Evolutionary conservation across 495 filamentous ascomycete genomes (phyloP), one percentile per base, ranked within the genome.

Genomic region (Glonium stellatum): DNA sequence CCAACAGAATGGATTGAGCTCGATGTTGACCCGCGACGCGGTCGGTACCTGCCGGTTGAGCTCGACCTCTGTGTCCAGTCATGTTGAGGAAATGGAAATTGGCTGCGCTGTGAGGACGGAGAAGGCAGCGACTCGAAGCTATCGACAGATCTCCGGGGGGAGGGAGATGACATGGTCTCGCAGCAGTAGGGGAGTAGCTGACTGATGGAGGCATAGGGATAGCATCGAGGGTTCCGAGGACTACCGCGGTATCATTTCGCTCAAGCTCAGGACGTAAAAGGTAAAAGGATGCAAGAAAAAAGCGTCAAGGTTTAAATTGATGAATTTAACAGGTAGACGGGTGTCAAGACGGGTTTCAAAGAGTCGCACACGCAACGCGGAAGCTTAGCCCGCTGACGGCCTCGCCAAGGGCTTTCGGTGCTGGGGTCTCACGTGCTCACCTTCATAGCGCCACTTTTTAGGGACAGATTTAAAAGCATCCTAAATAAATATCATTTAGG

Each of bases 1-100:
- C 74, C 75, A 41, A 76, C 73, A 53, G 92, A 96, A 66, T 82
- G 82, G 65, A 92, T 82, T 25, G 92, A 96, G 78, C 91, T 95
- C 35, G 92, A 87, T 4, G 84, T 88, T 19, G 92, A 97, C 54
- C 84, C 88, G 75, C 91, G 78, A 66, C 90, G 80, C 67, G 77
- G 73, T 68, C 75, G 74, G 66, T 75, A 77, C 61, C 76, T 66
- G 41, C 66, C 36, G 39, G 66, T 65, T 65, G 63, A 58, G 72
- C 70, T 63, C 70, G 73, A 36, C 69, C 73, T 72, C 64, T 63
- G 27, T 37, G 59, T 49, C 48, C 60, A 69, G 18, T 70, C 64
- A 62, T 71, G 60, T 59, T 63, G 63, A 18, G 73, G 71, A 57
- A 76, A 74, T 46, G 71, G 69, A 48, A 61, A 75, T 61, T 71